Evolutionary conservation across 805 yeast genomes (phyloP).

Genomic region (Sugiyamaella smithiae): DNA sequence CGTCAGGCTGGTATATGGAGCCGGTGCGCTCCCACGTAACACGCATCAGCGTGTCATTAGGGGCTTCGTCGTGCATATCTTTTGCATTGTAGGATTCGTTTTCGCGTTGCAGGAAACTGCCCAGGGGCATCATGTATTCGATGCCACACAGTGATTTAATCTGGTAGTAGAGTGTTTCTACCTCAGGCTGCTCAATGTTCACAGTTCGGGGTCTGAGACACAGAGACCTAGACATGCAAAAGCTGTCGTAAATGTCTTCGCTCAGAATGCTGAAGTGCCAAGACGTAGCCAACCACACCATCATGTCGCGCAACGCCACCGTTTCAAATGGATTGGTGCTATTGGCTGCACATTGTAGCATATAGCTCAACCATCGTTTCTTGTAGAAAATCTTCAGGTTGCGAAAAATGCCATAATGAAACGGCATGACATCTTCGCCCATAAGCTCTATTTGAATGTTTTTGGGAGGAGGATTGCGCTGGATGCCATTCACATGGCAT

Average conservation of each 20-base stretch:
- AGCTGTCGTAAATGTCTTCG: background rate
- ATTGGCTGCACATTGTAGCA: constrained; percentile 2
- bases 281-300: background rate
- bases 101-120: background rate
- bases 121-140: background rate
- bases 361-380: constrained; percentile 10
- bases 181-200: background rate
- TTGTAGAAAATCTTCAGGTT: constrained; percentile 8
- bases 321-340: constrained; percentile 5
- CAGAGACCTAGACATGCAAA: background rate
- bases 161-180: background rate
- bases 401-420: constrained; percentile 7
- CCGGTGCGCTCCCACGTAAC: background rate
- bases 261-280: constrained; percentile 3
- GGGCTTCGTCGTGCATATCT: background rate
- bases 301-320: constrained; percentile 6
- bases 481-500: constrained; percentile 10
- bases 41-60: background rate
- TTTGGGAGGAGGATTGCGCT: constrained; percentile 6
- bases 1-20: background rate
- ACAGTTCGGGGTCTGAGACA: background rate
- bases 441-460: constrained; percentile 7
- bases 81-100: background rate
- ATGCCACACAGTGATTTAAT: background rate
- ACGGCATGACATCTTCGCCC: constrained; percentile 6